A percentile compares a stretch with the other conserved stretches of the same genome.
phyloP scores from a whole-genome alignment of 306 rosid species.

The Cicer judaicum region DNA sequence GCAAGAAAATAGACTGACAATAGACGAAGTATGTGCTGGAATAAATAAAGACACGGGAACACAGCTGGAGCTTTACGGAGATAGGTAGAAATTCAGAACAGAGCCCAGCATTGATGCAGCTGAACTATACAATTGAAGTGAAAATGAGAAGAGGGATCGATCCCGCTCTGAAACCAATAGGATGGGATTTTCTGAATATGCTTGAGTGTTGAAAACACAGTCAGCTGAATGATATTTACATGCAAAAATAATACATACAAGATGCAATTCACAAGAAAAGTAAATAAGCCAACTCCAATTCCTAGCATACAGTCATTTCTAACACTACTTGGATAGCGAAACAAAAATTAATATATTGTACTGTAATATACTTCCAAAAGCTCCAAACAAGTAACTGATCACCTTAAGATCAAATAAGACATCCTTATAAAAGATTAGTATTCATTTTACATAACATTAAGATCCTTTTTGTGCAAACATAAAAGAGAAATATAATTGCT shows the following conservation, averaged over 20 bases:
- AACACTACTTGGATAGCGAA: slow-evolving; percentile 4
- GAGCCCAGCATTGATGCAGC: neutral
- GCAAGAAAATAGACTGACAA: neutral
- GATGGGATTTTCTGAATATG: neutral
- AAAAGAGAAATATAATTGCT: slow-evolving; percentile 20
- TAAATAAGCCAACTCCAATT: neutral
- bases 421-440: slow-evolving; percentile 3
- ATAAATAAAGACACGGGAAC: neutral
- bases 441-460: slow-evolving; percentile 26
- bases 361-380: neutral
- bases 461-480: slow-evolving; percentile 33
- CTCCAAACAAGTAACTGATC: neutral
- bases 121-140: neutral
- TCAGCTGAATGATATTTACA: neutral
- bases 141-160: neutral
- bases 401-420: slow-evolving; percentile 26
- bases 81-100: neutral
- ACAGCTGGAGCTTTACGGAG: neutral
- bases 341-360: neutral
- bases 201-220: slow-evolving; percentile 5
- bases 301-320: neutral
- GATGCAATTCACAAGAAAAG: neutral
- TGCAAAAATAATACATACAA: neutral
- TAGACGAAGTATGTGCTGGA: neutral
- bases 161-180: neutral